A percentile compares a stretch with the other conserved stretches of the same genome.
Evolutionary conservation across 768 basidiomycete species (phyloP).

Genomic region (Lactarius sp.): DNA sequence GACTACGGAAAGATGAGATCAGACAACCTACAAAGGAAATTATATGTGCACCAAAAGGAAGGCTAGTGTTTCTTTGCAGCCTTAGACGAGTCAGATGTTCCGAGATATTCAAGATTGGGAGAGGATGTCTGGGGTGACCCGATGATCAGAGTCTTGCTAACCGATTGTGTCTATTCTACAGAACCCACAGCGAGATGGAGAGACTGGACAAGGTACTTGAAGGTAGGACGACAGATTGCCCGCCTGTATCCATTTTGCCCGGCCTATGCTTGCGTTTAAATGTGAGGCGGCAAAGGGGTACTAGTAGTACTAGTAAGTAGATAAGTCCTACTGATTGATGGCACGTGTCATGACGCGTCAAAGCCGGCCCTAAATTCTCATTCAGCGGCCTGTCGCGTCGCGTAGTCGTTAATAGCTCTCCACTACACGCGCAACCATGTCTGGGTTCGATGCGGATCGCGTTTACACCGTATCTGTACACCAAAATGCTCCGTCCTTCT

Average conservation of each 20-base stretch:
- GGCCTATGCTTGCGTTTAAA: background rate
- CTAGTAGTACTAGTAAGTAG: background rate
- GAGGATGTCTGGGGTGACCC: constrained; percentile 65
- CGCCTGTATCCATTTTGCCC: constrained; percentile 65
- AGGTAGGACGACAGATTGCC: constrained; percentile 67
- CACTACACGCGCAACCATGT: constrained; percentile 46
- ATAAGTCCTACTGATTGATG: background rate
- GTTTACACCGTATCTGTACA: constrained; percentile 81
- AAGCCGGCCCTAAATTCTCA: constrained; percentile 10
- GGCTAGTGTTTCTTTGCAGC: constrained; percentile 56
- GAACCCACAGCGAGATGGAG: constrained; percentile 64
- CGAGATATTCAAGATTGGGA: constrained; percentile 94
- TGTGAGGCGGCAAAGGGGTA: background rate
- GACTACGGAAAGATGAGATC: constrained; percentile 44
- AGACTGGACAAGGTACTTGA: constrained; percentile 68
- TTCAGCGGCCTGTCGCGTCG: background rate
- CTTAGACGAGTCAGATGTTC: constrained; percentile 88
- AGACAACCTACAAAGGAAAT: constrained; percentile 1
- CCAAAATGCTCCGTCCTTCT: constrained; percentile 48
- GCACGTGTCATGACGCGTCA: constrained; percentile 9
- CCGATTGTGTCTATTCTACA: background rate
- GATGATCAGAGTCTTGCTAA: background rate
- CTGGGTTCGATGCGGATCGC: constrained; percentile 80
- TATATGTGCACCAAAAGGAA: constrained; percentile 56
- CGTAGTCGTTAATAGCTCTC: background rate